Conservation (phyloP, 805 yeast genomes). For the Suhomyces pyralidae region DNA sequence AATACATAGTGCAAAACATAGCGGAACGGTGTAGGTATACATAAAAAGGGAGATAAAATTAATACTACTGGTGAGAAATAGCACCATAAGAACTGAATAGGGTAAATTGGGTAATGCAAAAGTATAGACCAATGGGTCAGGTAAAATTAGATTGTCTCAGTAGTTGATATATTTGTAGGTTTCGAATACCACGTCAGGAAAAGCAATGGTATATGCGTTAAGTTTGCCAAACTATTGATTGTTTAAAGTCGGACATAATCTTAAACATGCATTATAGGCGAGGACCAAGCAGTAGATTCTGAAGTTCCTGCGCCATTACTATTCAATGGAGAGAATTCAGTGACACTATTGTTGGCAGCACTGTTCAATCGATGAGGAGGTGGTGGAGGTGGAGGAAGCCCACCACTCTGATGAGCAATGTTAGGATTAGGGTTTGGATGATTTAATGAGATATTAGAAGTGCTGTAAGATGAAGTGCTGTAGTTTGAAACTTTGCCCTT, state of each 20-base stretch:
- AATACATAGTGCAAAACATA: not conserved
- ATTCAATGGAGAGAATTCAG: slow-evolving; percentile 9
- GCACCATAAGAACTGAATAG: not conserved
- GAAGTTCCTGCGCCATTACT: slow-evolving; percentile 6
- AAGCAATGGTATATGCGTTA: not conserved
- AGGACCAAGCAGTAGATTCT: slow-evolving; percentile 11
- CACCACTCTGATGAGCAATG: not conserved
- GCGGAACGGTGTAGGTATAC: not conserved
- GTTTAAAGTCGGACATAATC: not conserved
- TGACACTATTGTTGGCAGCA: slow-evolving; percentile 4
- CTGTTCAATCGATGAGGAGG: slow-evolving; percentile 3
- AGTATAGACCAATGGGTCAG: not conserved
- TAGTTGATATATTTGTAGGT: not conserved
- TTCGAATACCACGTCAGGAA: not conserved
- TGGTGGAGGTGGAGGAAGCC: slow-evolving; percentile 2
- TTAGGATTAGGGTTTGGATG: not conserved
- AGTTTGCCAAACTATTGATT: not conserved
- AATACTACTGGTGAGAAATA: not conserved
- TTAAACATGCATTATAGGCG: slow-evolving; percentile 14
- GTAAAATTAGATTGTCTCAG: not conserved
- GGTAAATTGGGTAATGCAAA: not conserved
- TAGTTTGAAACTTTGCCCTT: slow-evolving; percentile 6
- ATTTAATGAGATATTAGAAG: not conserved
- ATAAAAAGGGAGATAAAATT: not conserved
- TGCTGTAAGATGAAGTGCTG: not conserved